Evolutionary conservation across 768 basidiomycete species (phyloP).

Genomic region (Collybia sordida): DNA sequence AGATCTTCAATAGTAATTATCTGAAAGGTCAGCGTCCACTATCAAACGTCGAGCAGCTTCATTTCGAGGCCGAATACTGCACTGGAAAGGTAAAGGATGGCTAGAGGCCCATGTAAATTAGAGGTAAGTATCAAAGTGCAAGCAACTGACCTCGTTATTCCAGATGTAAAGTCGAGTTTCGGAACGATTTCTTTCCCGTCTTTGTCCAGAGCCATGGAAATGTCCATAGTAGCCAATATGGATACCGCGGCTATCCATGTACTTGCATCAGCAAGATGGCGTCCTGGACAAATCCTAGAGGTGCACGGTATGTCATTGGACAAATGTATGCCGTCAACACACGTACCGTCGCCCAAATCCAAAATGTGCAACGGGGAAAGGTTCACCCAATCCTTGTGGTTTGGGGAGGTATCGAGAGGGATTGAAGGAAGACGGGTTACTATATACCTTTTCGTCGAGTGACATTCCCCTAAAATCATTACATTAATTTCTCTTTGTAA

Average conservation of each 20-base stretch:
- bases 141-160: neutral
- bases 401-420: conserved; percentile 26
- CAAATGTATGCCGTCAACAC: neutral
- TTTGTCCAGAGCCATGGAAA: conserved; percentile 22
- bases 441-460: conserved; percentile 25
- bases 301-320: conserved; percentile 8
- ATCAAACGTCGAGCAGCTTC: neutral
- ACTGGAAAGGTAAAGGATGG: conserved; percentile 7
- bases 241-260: conserved; percentile 20
- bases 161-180: conserved; percentile 2
- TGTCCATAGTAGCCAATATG: conserved; percentile 26
- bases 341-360: conserved; percentile 34
- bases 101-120: neutral
- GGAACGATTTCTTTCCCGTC: conserved; percentile 23
- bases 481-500: neutral
- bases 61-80: conserved; percentile 9
- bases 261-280: conserved; percentile 21
- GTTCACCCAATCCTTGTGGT: conserved; percentile 17
- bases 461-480: conserved; percentile 23
- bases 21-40: too few species aligned
- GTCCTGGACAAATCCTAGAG: conserved; percentile 25
- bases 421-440: conserved; percentile 24
- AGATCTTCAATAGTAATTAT: too few species aligned
- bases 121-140: neutral
- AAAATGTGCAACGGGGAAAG: conserved; percentile 21